phyloP scores from a whole-genome alignment of 176 grass and related monocot genomes.

The Zea mays region DNA sequence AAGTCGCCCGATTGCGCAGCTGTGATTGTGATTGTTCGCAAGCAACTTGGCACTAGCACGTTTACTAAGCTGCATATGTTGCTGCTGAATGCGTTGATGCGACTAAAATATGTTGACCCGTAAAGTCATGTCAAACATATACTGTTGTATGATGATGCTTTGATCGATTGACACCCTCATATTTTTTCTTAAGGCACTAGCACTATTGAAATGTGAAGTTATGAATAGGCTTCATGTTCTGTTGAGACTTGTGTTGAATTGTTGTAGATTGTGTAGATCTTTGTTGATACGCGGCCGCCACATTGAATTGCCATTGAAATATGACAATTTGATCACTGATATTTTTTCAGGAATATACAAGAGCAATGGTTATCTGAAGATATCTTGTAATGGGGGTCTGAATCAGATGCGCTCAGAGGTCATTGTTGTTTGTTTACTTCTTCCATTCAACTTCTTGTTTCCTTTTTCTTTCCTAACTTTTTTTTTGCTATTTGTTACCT shows the following conservation, averaged over 20 bases:
- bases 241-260: neutral
- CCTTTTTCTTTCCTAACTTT: neutral
- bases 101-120: neutral
- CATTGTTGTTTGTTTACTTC: slow-evolving; percentile 17
- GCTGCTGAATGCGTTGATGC: neutral
- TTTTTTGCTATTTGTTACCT: slow-evolving; percentile 16
- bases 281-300: neutral
- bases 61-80: neutral
- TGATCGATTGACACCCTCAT: neutral
- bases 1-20: neutral
- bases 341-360: slow-evolving; percentile 67
- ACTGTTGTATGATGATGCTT: neutral
- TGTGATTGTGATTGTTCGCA: slow-evolving; percentile 21
- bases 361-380: slow-evolving; percentile 85
- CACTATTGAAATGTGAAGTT: neutral
- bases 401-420: slow-evolving; percentile 99
- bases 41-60: neutral
- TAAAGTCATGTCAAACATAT: neutral
- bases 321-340: neutral
- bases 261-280: neutral
- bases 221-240: slow-evolving; percentile 7
- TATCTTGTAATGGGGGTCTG: slow-evolving; percentile 96
- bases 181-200: neutral
- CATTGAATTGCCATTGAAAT: neutral
- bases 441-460: slow-evolving; percentile 13